Base-by-base conservation (phyloP, 2,329 filamentous ascomycete genomes). In the Drechslerella stenobrocha region DNA sequence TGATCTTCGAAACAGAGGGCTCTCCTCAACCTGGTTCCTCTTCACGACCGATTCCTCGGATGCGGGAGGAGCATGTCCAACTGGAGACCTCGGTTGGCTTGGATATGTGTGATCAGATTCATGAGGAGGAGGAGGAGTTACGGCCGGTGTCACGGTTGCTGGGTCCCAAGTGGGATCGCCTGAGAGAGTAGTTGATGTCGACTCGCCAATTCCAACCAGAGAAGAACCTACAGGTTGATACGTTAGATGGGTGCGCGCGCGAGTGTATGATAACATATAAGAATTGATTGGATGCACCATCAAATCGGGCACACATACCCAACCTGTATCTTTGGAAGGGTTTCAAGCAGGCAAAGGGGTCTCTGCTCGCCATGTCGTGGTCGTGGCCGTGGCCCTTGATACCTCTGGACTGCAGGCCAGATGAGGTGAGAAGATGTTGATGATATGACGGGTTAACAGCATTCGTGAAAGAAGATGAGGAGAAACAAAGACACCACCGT, bases 1-100 rank as follows among this genome's bases (percentile, higher is more conserved):
- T 3, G 61, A 66, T 20, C 45, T 52, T 28, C 61, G 42, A 32
- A 53, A 66, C 2, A 66, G 53, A 13, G 61, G 53, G 13, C 52
- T 58, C 15, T 66, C 61, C 30, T 66, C 30, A 20, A 32, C 24
- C 18, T 24, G 18, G 23, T 50, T 53, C 37, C 47, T 55, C 22
- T 34, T 32, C 26, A 22, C 34, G 26, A 24, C 37, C 1, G 26
- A 42, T 13, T 32, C 5, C 5, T 53, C 50, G 11, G 48, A 15
- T 11, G 20, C 8, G 2, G 46, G 37, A 26, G 28, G 20, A n/a
- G 51, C 47, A 53, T 59, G 53, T 1, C 61, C 47, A 1, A n/a
- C 13, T 45, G 61, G 61, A 30, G 52, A 51, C 13, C 47, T 55
- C 28, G 53, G 53, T 24, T 30, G 35, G 15, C 24, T 11, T 3